These are phyloP conservation scores for Penicillium sp. DNA, from an alignment of 2,329 filamentous ascomycete genomes.

Conservation along the genomic window DNA sequence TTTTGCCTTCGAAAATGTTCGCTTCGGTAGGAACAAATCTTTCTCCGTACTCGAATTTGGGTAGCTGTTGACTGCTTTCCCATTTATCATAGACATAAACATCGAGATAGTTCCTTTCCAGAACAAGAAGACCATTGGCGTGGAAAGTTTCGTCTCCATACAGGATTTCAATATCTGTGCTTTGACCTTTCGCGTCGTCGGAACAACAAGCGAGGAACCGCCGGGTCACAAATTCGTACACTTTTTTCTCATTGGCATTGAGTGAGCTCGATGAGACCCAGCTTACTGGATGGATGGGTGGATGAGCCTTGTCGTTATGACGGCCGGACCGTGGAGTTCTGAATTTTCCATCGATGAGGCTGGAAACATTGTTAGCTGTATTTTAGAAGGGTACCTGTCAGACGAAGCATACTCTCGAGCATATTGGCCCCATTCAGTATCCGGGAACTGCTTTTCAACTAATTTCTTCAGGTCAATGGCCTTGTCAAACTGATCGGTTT, in stretches of 20 bases:
- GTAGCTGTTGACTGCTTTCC: slow-evolving; percentile 82
- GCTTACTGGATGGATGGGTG: slow-evolving; percentile 94
- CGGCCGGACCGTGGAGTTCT: slow-evolving; percentile 76
- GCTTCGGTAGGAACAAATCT: slow-evolving; percentile 85
- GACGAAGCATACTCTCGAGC: slow-evolving; percentile 59
- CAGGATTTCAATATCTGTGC: slow-evolving; percentile 78
- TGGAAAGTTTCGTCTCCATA: slow-evolving; percentile 84
- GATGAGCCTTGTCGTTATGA: slow-evolving; percentile 95
- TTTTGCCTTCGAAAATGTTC: slow-evolving; percentile 88
- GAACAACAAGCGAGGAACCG: slow-evolving; percentile 95
- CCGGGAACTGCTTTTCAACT: slow-evolving; percentile 79
- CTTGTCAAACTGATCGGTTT: slow-evolving; percentile 92
- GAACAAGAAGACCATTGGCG: slow-evolving; percentile 78
- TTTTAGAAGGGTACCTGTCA: not conserved
- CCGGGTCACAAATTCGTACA: slow-evolving; percentile 91
- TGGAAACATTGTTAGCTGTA: slow-evolving; percentile 19
- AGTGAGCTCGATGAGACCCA: slow-evolving; percentile 67
- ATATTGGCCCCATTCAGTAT: slow-evolving; percentile 75
- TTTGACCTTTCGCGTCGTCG: slow-evolving; percentile 83
- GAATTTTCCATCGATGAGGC: slow-evolving; percentile 73
- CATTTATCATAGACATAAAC: slow-evolving; percentile 97
- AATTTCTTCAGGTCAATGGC: slow-evolving; percentile 80
- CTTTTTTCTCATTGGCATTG: slow-evolving; percentile 65
- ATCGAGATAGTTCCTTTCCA: slow-evolving; percentile 89
- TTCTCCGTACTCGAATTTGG: slow-evolving; percentile 76